Conservation (phyloP, 768 basidiomycete species). For the Galerina marginata region DNA sequence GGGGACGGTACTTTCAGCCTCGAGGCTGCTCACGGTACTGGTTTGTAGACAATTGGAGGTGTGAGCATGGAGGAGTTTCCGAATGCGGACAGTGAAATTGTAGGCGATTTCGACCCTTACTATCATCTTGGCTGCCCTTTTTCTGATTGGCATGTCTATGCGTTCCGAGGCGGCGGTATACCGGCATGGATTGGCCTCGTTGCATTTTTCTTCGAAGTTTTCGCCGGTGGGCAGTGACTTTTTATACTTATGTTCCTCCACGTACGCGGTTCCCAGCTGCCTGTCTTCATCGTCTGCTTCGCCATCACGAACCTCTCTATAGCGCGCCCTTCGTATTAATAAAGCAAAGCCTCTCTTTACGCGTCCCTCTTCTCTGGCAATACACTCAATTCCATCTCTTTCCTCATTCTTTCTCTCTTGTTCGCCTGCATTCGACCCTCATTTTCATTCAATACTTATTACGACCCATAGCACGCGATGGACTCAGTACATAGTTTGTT, state of each 20-base stretch:
- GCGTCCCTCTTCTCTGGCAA: background rate
- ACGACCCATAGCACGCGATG: constrained; percentile 24
- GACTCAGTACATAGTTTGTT: constrained; percentile 30
- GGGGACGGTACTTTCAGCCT: background rate
- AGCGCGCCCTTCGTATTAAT: constrained; percentile 12
- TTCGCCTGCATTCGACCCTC: background rate
- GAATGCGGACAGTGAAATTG: constrained; percentile 12
- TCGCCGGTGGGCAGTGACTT: constrained; percentile 11
- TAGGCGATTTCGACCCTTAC: background rate
- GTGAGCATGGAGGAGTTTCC: constrained; percentile 10
- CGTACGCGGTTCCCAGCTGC: constrained; percentile 4
- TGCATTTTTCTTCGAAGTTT: constrained; percentile 12
- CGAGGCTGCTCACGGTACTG: constrained; percentile 2
- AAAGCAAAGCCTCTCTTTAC: background rate
- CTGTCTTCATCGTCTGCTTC: constrained; percentile 10
- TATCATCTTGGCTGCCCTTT: constrained; percentile 5
- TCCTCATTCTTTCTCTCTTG: background rate
- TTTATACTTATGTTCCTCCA: constrained; percentile 21
- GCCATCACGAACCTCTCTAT: constrained; percentile 13
- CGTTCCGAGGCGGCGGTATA: constrained; percentile 6
- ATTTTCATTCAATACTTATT: constrained; percentile 1
- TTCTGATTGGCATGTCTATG: constrained; percentile 24
- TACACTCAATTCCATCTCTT: background rate
- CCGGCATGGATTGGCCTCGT: constrained; percentile 20
- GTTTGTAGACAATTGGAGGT: background rate